phyloP scores from a whole-genome alignment of 495 filamentous ascomycete species.

The Aspergillus nanangensis region DNA sequence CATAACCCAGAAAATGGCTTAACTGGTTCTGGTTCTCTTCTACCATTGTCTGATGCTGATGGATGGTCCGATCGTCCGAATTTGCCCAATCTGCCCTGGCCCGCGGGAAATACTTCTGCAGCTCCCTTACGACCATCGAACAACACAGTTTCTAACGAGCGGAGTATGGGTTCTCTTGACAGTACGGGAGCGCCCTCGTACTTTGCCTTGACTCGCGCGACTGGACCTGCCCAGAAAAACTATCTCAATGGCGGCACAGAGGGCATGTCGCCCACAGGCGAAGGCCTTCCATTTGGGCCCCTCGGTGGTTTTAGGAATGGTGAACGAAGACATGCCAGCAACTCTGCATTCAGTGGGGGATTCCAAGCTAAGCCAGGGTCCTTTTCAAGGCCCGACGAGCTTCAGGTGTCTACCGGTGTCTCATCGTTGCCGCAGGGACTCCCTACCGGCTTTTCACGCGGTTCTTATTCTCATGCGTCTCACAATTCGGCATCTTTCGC shows the following conservation, averaged over 20 bases:
- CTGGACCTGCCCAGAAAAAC: constrained; percentile 25
- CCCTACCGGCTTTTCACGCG: constrained; percentile 26
- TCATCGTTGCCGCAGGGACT: constrained; percentile 23
- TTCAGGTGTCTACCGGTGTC: constrained; percentile 24
- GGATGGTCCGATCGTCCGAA: constrained; percentile 44
- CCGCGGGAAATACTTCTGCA: too few relatives aligned
- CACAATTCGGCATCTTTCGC: constrained; percentile 38
- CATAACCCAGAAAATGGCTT: constrained; percentile 24
- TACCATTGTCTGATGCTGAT: constrained; percentile 63
- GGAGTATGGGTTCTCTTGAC: constrained; percentile 29
- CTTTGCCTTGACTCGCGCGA: constrained; percentile 32
- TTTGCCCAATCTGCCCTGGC: too few relatives aligned
- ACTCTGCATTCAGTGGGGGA: constrained; percentile 27
- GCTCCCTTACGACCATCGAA: too few relatives aligned
- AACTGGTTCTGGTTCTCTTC: constrained; percentile 61
- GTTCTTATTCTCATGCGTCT: constrained; percentile 30
- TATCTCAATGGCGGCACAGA: constrained; percentile 32
- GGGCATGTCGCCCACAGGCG: constrained; percentile 30
- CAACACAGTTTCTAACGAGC: too few relatives aligned
- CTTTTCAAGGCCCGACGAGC: constrained; percentile 28
- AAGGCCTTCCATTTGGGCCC: constrained; percentile 28
- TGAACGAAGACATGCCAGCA: constrained; percentile 28
- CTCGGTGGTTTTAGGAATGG: constrained; percentile 27
- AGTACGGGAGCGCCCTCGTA: constrained; percentile 41
- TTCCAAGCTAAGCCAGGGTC: too few relatives aligned